phyloP scores from a whole-genome alignment of 192 early-diverging fungal genomes.

The Oehlia diaphana region DNA sequence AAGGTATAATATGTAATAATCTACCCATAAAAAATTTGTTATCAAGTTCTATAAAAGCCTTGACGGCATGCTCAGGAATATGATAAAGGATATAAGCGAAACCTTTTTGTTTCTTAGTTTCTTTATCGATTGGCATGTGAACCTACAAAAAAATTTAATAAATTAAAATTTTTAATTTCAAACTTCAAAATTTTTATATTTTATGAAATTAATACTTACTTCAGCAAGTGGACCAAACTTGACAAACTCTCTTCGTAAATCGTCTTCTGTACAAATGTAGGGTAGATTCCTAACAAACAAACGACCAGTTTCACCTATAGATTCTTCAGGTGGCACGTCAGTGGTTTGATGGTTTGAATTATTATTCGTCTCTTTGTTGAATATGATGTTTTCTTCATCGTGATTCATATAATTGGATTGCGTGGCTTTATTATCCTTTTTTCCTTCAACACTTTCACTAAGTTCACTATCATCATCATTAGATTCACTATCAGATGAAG shows the following conservation, averaged over 20 bases:
- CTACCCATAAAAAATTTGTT: conserved; percentile 90
- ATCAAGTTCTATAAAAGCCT: conserved; percentile 80
- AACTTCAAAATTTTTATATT: background rate
- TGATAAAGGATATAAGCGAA: conserved; percentile 89
- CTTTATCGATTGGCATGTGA: conserved; percentile 91
- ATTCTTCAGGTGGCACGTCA: conserved; percentile 42
- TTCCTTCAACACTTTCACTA: conserved; percentile 9
- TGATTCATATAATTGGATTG: conserved; percentile 24
- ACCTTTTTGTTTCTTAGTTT: conserved; percentile 92
- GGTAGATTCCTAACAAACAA: conserved; percentile 93
- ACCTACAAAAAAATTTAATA: conserved; percentile 44
- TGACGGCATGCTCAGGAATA: conserved; percentile 91
- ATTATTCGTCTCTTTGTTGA: conserved; percentile 12
- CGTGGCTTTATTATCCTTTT: conserved; percentile 18
- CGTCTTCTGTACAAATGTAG: conserved; percentile 86
- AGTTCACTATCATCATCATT: background rate
- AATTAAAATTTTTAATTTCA: background rate
- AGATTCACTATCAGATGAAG: background rate
- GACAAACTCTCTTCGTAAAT: conserved; percentile 79
- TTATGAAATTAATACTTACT: conserved; percentile 33
- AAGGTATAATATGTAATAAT: conserved; percentile 85
- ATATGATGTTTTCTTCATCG: conserved; percentile 13
- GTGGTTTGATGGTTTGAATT: background rate
- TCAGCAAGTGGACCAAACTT: conserved; percentile 91
- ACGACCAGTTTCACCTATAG: conserved; percentile 92